phyloP scores from a whole-genome alignment of 768 basidiomycete genomes.

The Mycena maculata region DNA sequence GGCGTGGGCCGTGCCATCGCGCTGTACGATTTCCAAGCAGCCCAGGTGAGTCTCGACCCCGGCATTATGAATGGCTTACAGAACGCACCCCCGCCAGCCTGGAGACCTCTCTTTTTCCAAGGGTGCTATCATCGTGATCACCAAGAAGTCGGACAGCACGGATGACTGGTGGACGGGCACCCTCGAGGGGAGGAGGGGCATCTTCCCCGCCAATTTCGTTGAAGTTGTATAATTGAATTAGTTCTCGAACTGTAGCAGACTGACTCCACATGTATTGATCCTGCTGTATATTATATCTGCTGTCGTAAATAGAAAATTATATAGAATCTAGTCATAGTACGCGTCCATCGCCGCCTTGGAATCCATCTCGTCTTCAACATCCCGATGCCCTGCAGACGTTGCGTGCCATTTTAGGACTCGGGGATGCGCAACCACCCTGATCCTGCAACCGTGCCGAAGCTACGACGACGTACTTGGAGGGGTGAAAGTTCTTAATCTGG shows the following conservation, averaged over 20 bases:
- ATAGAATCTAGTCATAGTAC: conserved; percentile 41
- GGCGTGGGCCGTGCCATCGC: conserved; percentile 81
- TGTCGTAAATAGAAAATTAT: conserved; percentile 11
- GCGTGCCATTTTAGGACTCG: conserved; percentile 71
- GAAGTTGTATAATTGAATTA: conserved; percentile 62
- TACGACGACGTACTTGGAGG: conserved; percentile 60
- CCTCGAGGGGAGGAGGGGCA: conserved; percentile 65
- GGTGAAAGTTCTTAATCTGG: conserved; percentile 74
- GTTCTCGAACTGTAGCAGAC: conserved; percentile 5
- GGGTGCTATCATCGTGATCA: conserved; percentile 79
- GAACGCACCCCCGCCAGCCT: conserved; percentile 50
- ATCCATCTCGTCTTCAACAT: conserved; percentile 52
- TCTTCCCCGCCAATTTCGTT: conserved; percentile 90
- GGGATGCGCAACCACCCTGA: conserved; percentile 70
- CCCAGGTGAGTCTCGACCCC: conserved; percentile 62
- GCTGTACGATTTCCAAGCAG: conserved; percentile 76
- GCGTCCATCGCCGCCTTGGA: conserved; percentile 47
- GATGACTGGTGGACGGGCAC: conserved; percentile 92
- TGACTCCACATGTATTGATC: conserved; percentile 11
- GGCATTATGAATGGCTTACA: background rate
- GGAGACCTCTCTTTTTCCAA: conserved; percentile 83
- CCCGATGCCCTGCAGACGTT: conserved; percentile 40
- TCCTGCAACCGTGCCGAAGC: background rate
- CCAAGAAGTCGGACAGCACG: conserved; percentile 73
- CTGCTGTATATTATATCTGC: conserved; percentile 25